A percentile compares a stretch with the other conserved stretches of the same genome.
phyloP scores from a whole-genome alignment of 2,329 filamentous ascomycete genomes.

The Bretziella fagacearum region DNA sequence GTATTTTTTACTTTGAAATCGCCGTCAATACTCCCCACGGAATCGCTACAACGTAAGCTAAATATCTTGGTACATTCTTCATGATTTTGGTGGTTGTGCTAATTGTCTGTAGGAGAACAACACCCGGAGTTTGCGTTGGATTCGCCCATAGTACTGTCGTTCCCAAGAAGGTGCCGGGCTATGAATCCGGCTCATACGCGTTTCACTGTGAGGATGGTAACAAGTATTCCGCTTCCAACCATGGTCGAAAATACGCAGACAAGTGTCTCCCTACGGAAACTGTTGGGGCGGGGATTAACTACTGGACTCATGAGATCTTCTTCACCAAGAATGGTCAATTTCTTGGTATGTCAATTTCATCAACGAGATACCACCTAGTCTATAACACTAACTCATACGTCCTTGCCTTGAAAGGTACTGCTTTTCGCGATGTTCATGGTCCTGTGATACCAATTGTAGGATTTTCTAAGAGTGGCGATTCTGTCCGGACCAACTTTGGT shows the following conservation, averaged over 20 bases:
- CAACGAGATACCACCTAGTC: no score
- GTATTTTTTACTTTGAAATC: conserved; percentile 87
- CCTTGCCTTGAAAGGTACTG: no score
- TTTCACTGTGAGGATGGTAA: conserved; percentile 54
- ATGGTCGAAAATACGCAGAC: conserved; percentile 40
- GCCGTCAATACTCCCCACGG: conserved; percentile 24
- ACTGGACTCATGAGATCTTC: conserved; percentile 45
- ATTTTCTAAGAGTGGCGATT: conserved; percentile 47
- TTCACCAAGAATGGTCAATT: conserved; percentile 49
- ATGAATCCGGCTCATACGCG: conserved; percentile 51
- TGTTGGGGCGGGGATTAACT: conserved; percentile 51
- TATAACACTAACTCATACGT: no score
- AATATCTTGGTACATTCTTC: background rate
- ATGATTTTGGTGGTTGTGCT: no score
- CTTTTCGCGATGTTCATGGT: conserved; percentile 49
- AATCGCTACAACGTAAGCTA: background rate
- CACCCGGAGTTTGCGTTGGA: conserved; percentile 27
- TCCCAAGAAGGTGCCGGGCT: conserved; percentile 34
- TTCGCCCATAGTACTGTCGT: conserved; percentile 37
- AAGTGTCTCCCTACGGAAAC: conserved; percentile 39
- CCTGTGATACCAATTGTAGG: conserved; percentile 51
- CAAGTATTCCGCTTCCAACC: conserved; percentile 38
- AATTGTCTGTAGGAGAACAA: background rate
- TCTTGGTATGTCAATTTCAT: no score
- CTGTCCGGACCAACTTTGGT: conserved; percentile 48